These are phyloP conservation scores for Sequoiadendron giganteum DNA, from an alignment of 75 land plant genomes.

Conservation along the genomic window DNA sequence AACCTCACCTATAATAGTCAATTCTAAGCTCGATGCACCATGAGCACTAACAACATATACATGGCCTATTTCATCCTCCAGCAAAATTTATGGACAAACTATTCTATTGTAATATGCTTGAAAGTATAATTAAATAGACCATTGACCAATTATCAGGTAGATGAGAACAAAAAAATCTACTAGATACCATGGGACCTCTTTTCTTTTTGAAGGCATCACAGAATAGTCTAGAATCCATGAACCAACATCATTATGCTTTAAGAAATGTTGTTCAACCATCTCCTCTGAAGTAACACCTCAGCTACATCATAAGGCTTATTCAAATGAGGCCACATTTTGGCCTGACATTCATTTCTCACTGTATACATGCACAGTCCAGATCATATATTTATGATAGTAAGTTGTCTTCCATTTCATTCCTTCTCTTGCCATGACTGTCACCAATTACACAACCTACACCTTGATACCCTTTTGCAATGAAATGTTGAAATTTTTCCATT, in stretches of 20 bases:
- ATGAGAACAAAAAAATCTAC: slow-evolving; percentile 26
- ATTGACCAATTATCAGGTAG: background rate
- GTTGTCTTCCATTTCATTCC: too few relatives aligned
- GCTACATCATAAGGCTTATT: too few relatives aligned
- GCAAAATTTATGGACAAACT: background rate
- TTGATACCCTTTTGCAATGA: too few relatives aligned
- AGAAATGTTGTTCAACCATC: slow-evolving; percentile 95
- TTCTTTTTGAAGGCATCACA: slow-evolving; percentile 83
- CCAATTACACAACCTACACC: too few relatives aligned
- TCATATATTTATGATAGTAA: too few relatives aligned
- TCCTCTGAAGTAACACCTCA: too few relatives aligned
- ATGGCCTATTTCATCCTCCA: slow-evolving; percentile 83
- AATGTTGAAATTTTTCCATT: too few relatives aligned
- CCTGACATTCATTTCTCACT: too few relatives aligned
- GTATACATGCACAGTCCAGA: too few relatives aligned
- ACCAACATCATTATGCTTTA: slow-evolving; percentile 97
- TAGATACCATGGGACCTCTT: slow-evolving; percentile 98
- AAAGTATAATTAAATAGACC: background rate
- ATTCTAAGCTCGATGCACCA: slow-evolving; percentile 71
- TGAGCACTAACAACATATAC: slow-evolving; percentile 89
- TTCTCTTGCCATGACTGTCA: too few relatives aligned
- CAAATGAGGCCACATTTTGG: too few relatives aligned
- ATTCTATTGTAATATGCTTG: slow-evolving; percentile 4
- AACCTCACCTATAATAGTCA: slow-evolving; percentile 90
- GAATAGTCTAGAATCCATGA: slow-evolving; percentile 99